Evolutionary conservation across 306 rosid genomes (phyloP).

Genomic region (Phaseolus lunatus): DNA sequence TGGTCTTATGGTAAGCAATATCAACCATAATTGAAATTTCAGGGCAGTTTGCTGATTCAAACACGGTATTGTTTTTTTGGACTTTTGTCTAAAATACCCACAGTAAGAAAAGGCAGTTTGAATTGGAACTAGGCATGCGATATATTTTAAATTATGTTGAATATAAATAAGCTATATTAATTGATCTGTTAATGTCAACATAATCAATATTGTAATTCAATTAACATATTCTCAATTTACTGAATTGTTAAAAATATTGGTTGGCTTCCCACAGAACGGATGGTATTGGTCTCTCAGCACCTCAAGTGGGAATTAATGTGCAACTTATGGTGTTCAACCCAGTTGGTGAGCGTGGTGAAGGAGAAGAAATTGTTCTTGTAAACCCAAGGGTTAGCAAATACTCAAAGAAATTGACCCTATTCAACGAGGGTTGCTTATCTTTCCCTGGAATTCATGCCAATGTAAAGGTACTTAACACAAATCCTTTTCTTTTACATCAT

Average conservation of each 20-base stretch:
- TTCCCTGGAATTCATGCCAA: constrained; percentile 81
- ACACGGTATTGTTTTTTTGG: background rate
- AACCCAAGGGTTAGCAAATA: constrained; percentile 81
- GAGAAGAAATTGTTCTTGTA: constrained; percentile 93
- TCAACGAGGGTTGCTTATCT: constrained; percentile 85
- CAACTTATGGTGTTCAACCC: constrained; percentile 95
- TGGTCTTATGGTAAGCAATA: background rate
- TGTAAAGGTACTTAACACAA: constrained; percentile 58
- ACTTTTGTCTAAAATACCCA: background rate
- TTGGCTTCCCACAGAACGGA: constrained; percentile 81
- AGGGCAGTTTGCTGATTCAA: background rate
- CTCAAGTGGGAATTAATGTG: constrained; percentile 92
- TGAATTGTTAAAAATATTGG: constrained; percentile 56
- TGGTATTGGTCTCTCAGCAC: constrained; percentile 96
- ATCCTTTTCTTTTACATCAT: constrained; percentile 20
- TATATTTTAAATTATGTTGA: background rate
- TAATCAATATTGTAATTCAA: constrained; percentile 12
- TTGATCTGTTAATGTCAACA: background rate
- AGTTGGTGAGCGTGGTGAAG: constrained; percentile 84
- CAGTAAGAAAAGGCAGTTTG: background rate
- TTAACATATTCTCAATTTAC: constrained; percentile 44
- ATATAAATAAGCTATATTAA: background rate
- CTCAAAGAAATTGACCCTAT: constrained; percentile 73
- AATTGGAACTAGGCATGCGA: background rate
- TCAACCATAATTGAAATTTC: background rate